phyloP scores from a whole-genome alignment of 352 stramenopile genomes.

The Porosira glacialis region DNA sequence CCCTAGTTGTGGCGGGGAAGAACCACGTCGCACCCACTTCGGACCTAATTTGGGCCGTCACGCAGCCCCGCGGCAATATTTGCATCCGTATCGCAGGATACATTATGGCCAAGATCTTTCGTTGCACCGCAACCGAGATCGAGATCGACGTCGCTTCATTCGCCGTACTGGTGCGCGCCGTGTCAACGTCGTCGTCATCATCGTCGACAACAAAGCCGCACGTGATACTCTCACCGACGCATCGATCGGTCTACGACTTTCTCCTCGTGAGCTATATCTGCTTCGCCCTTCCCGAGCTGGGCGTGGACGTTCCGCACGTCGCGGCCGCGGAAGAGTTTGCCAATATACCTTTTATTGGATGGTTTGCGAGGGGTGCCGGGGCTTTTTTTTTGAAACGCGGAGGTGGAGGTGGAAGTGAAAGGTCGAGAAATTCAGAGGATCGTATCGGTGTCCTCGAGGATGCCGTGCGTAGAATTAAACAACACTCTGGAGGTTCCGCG shows the following conservation, averaged over 20 bases:
- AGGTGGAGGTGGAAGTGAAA: too few species aligned
- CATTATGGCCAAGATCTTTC: slow-evolving; percentile 72
- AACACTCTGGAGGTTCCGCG: slow-evolving; percentile 16
- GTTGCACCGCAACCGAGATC: slow-evolving; percentile 55
- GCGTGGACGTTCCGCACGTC: slow-evolving; percentile 72
- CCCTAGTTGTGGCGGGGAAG: slow-evolving; percentile 54
- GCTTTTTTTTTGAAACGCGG: slow-evolving; percentile 80
- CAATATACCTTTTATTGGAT: slow-evolving; percentile 71
- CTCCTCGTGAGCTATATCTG: slow-evolving; percentile 78
- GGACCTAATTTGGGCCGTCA: slow-evolving; percentile 72
- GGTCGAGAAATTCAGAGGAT: too few species aligned
- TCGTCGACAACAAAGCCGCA: slow-evolving; percentile 17
- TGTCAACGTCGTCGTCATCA: slow-evolving; percentile 5
- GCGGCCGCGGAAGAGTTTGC: slow-evolving; percentile 74
- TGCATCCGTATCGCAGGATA: slow-evolving; percentile 65
- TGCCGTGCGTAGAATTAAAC: slow-evolving; percentile 27
- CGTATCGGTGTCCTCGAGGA: slow-evolving; percentile 45
- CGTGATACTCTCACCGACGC: slow-evolving; percentile 80
- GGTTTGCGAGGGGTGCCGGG: slow-evolving; percentile 43
- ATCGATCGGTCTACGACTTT: slow-evolving; percentile 83
- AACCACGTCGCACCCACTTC: slow-evolving; percentile 30
- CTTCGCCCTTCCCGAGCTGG: slow-evolving; percentile 78
- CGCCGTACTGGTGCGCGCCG: slow-evolving; percentile 27
- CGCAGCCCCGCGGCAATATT: slow-evolving; percentile 66
- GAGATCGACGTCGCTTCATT: slow-evolving; percentile 79